Evolutionary conservation across 2,329 filamentous ascomycete genomes (phyloP).

Genomic region (Epichloe scottii): DNA sequence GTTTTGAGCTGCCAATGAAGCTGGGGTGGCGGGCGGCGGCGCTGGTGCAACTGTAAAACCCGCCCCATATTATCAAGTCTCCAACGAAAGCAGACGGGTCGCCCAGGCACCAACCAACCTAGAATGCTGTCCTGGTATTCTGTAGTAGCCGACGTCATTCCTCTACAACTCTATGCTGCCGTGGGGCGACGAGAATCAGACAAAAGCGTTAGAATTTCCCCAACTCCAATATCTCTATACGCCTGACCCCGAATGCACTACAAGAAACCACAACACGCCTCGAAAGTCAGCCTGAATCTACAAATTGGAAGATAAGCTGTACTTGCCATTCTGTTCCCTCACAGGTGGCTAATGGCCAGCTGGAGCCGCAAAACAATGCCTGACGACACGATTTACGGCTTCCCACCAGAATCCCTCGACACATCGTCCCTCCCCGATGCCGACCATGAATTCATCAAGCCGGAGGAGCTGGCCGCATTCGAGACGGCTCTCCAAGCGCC

Average conservation of each 20-base stretch:
- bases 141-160: conserved; percentile 3
- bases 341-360: background rate
- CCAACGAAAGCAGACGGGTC: background rate
- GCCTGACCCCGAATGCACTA: too few relatives aligned
- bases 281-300: background rate
- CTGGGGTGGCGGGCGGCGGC: background rate
- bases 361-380: conserved; percentile 10
- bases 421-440: conserved; percentile 61
- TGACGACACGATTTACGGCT: conserved; percentile 35
- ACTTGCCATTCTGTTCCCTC: background rate
- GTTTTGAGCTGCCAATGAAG: background rate
- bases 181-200: background rate
- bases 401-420: conserved; percentile 53
- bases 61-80: background rate
- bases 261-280: too few relatives aligned
- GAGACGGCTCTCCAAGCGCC: conserved; percentile 71
- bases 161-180: background rate
- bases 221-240: too few relatives aligned
- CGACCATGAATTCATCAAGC: conserved; percentile 62
- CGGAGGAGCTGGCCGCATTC: conserved; percentile 66
- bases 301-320: background rate
- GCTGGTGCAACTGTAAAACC: background rate
- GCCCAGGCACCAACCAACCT: too few relatives aligned
- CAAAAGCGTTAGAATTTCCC: too few relatives aligned
- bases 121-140: background rate